Conservation (phyloP, 345 rosid species). For the Viola odorata region DNA sequence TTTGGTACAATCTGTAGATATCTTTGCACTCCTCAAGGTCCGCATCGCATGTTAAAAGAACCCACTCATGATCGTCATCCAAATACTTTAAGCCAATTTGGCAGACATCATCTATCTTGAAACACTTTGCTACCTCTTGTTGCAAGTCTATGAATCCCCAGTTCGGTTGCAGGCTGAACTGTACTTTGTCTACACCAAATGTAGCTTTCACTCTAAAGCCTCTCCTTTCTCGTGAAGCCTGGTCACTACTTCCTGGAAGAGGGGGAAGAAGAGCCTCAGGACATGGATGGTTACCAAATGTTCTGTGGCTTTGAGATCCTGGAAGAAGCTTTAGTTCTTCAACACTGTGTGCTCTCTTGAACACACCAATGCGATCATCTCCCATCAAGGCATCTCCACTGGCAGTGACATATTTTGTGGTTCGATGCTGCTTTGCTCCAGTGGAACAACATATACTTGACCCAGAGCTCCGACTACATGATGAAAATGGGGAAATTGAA, state of each 20-base stretch:
- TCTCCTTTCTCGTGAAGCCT: conserved; percentile 13
- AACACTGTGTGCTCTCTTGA: conserved; percentile 48
- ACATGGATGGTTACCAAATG: conserved; percentile 36
- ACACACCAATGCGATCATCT: conserved; percentile 31
- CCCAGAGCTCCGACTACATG: conserved; percentile 72
- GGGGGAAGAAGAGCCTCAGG: conserved; percentile 32
- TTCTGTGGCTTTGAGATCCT: conserved; percentile 60
- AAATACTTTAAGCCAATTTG: conserved; percentile 25
- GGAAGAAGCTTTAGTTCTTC: conserved; percentile 42
- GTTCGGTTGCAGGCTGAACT: conserved; percentile 24
- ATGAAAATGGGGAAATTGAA: conserved; percentile 62
- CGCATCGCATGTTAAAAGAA: conserved; percentile 33
- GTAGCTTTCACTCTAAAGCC: conserved; percentile 54
- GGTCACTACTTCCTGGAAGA: conserved; percentile 20
- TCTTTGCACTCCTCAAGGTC: conserved; percentile 80
- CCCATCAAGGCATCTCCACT: conserved; percentile 21
- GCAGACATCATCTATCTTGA: conserved; percentile 14
- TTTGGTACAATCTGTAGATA: conserved; percentile 40
- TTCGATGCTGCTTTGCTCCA: conserved; percentile 44
- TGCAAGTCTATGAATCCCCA: conserved; percentile 26
- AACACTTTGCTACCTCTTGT: conserved; percentile 20
- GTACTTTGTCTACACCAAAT: conserved; percentile 47
- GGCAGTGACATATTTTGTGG: conserved; percentile 19
- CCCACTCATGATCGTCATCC: conserved; percentile 34
- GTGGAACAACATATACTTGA: conserved; percentile 63